Evolutionary conservation across 495 filamentous ascomycete genomes (phyloP), one percentile per base, ranked within the genome.

Genomic region (Penicillium argentinense): DNA sequence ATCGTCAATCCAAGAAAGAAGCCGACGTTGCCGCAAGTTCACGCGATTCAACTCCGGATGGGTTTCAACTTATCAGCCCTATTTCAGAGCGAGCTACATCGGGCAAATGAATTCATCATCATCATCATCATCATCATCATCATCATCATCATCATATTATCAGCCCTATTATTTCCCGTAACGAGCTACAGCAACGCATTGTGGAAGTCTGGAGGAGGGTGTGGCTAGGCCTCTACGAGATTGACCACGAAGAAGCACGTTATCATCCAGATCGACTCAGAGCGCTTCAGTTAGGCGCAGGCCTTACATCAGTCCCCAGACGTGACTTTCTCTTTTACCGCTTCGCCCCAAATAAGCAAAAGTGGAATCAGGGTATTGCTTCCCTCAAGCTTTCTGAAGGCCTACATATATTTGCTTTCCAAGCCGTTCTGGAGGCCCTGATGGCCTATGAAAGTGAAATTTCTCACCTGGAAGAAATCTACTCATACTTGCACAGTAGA

Each of bases 371-470:
- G 16, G 59, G 49, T n/a, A 36, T 60, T 13, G 47, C 49, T 9
- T 28, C 36, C 0, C n/a, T 62, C 14, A 55, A 52, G 16, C 38
- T 62, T 6, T 62, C 43, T 28, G 47, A 43, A 6, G 32, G 34
- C 8, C 26, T 59, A 8, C 53, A 47, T 3, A 9, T 58, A 22
- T 47, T 38, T n/a, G 55, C 47, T n/a, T 53, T 63, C 5, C 27
- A 51, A 22, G 46, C 56, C 4, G 47, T 63, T 9, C 14, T 60
- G 6, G 45, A 60, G 1, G 44, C 57, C 21, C 23, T 63, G 37
- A 39, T 51, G 19, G 53, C 43, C 7, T 60, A 60, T 40, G 44
- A 51, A 18, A 49, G 43, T 13, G 59, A 63, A 43, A 56, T 63
- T 17, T 14, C 8, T 0, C 38, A 37, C 17, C 16, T 60, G n/a